Evolutionary conservation across 2,329 filamentous ascomycete genomes (phyloP).

Genomic region (Colletotrichum agaves): DNA sequence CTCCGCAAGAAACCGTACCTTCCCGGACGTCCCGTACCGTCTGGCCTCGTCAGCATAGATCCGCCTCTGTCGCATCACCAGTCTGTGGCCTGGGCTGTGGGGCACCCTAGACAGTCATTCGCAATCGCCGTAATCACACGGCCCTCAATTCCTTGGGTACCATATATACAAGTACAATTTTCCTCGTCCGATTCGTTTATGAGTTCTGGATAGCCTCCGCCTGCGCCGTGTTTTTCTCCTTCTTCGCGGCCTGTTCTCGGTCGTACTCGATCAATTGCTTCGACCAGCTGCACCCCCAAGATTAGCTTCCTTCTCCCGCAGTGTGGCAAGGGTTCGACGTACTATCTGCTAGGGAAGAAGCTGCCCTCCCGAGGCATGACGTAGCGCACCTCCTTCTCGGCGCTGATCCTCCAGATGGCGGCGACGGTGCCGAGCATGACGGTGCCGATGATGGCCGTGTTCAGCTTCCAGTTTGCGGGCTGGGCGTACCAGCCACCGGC

Average conservation of each 20-base stretch:
- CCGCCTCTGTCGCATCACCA: too few species aligned
- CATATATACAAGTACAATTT: slow-evolving; percentile 37
- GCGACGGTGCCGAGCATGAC: slow-evolving; percentile 76
- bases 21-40: too few species aligned
- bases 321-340: slow-evolving; percentile 50
- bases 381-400: slow-evolving; percentile 77
- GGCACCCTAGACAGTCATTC: background rate
- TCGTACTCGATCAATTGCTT: slow-evolving; percentile 58
- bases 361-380: slow-evolving; percentile 80
- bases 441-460: slow-evolving; percentile 81
- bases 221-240: slow-evolving; percentile 44
- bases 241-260: slow-evolving; percentile 51
- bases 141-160: slow-evolving; percentile 34
- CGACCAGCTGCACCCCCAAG: slow-evolving; percentile 53
- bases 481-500: slow-evolving; percentile 97
- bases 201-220: slow-evolving; percentile 35
- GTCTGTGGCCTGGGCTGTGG: too few species aligned
- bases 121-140: slow-evolving; percentile 28
- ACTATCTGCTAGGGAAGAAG: slow-evolving; percentile 89
- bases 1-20: too few species aligned
- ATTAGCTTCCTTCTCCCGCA: background rate
- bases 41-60: too few species aligned
- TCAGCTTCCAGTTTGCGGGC: slow-evolving; percentile 93
- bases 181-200: slow-evolving; percentile 19
- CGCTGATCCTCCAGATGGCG: slow-evolving; percentile 77